phyloP scores from a whole-genome alignment of 192 early-diverging fungal species.

The Rhizophlyctis rosea region DNA sequence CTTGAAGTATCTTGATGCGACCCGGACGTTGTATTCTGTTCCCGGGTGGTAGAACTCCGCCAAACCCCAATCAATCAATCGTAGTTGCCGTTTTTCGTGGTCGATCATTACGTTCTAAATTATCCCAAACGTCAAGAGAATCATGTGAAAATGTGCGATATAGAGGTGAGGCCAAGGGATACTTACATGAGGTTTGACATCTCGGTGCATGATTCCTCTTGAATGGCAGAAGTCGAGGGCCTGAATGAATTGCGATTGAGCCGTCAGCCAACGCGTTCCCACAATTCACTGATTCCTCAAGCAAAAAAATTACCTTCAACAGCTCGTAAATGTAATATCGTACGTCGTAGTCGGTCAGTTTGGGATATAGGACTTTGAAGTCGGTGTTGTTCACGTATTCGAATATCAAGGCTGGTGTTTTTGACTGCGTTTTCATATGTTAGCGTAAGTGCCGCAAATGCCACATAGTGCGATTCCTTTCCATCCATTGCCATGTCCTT shows the following conservation, averaged over 20 bases:
- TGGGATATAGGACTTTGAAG: conserved; percentile 95
- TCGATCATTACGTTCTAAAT: conserved; percentile 97
- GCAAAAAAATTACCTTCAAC: conserved; percentile 66
- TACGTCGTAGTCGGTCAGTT: conserved; percentile 90
- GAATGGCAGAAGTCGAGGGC: conserved; percentile 98
- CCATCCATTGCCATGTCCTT: too few relatives aligned
- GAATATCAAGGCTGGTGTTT: conserved; percentile 94
- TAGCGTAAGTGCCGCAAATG: not conserved
- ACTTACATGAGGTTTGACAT: conserved; percentile 89
- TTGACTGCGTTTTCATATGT: conserved; percentile 55
- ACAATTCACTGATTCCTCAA: not conserved
- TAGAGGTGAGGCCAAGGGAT: not conserved
- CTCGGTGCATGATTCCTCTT: conserved; percentile 98
- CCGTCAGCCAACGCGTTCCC: not conserved
- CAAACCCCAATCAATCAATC: conserved; percentile 98
- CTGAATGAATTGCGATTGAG: conserved; percentile 31
- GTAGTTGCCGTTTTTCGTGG: conserved; percentile 87
- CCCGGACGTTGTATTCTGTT: conserved; percentile 95
- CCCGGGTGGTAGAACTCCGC: conserved; percentile 99
- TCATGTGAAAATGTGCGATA: not conserved
- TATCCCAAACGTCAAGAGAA: not conserved
- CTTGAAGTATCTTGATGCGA: conserved; percentile 98
- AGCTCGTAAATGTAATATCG: conserved; percentile 97
- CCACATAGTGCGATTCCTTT: not conserved
- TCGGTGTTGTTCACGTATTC: conserved; percentile 98